phyloP scores from a whole-genome alignment of 2,329 filamentous ascomycete genomes.

The Fusarium sp. region DNA sequence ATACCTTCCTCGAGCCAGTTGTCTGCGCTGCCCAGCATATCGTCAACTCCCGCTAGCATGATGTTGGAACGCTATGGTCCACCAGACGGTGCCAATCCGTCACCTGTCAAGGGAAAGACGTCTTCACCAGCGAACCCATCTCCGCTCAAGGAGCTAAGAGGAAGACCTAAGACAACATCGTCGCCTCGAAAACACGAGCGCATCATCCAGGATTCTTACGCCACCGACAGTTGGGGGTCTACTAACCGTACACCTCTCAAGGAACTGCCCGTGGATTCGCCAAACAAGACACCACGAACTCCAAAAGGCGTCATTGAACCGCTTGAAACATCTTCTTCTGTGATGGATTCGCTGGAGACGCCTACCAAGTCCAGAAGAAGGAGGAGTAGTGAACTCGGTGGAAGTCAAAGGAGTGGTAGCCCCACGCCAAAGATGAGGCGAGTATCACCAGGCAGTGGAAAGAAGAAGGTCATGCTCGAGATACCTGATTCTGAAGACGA shows the following conservation, averaged over 20 bases:
- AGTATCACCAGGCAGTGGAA: conserved; percentile 28
- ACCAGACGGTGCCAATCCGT: conserved; percentile 42
- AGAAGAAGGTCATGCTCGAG: conserved; percentile 44
- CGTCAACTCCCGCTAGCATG: conserved; percentile 53
- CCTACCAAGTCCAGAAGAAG: conserved; percentile 36
- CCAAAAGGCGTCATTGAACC: conserved; percentile 14
- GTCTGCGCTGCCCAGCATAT: conserved; percentile 51
- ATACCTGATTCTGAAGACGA: conserved; percentile 63
- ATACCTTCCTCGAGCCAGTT: conserved; percentile 55
- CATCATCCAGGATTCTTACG: conserved; percentile 59
- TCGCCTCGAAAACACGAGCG: conserved; percentile 40
- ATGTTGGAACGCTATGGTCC: conserved; percentile 53
- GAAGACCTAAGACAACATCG: conserved; percentile 29
- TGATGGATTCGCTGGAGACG: conserved; percentile 35
- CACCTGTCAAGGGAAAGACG: conserved; percentile 52
- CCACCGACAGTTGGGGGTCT: conserved; percentile 47
- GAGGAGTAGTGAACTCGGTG: conserved; percentile 35
- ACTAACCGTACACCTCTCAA: conserved; percentile 34
- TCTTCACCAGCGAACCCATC: conserved; percentile 38
- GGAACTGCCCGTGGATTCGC: conserved; percentile 23
- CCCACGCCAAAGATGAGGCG: conserved; percentile 36
- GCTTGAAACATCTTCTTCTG: conserved; percentile 37
- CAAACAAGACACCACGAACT: conserved; percentile 20
- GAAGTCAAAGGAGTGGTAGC: conserved; percentile 19
- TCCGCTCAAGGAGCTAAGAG: conserved; percentile 35